Evolutionary conservation across 176 grass and related monocot genomes (phyloP), one percentile per base, ranked within the genome.

Genomic region (Aegilops longissima): DNA sequence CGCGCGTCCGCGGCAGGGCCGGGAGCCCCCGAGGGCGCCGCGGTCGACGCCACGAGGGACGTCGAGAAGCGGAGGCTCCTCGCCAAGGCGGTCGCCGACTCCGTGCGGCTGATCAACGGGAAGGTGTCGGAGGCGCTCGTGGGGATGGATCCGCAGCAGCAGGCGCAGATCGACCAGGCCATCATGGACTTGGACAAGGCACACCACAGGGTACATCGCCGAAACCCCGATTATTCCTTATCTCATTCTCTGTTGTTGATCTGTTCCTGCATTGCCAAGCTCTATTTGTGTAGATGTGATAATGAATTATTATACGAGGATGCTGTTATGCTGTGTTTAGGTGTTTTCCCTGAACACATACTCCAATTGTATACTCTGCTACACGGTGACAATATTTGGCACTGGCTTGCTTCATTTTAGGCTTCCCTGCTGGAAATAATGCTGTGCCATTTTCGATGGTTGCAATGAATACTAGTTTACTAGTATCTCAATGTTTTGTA

Each of bases 171-270:
- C 86, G 97, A 99, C 90, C 97, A 96, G 87, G 94, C 97, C 75
- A 93, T 99, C 88, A 99, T 99, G 82, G 97, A 96, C 86, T 82
- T 99, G 89, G 94, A 99, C 90, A 99, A 96, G 82, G 92, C 90
- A 24, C 92, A 88, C 71, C 93, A 96, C 87, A 99, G 94, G 92
- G 97, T 82, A 80, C 70, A 69, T 40, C 52, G 52, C 13, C n/a
- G 51, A 66, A 82, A 42, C 33, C 72, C n/a, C 45, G n/a, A 49
- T 35, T 34, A 18, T 91, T 5, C 66, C 71, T 17, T 12, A 63
- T 80, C 1, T 77, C 21, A 61, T 49, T 36, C 33, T 52, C 52
- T 80, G 3, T 20, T 42, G 4, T 61, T 90, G 73, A 75, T 85
- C 65, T 49, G 8, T 25, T 80, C 54, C 21, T 78, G 25, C 85